Percentiles rank a stretch among this genome's conserved stretches.
Evolutionary conservation across 2,329 filamentous ascomycete species (phyloP).

Genomic region (Fusarium avenaceum): DNA sequence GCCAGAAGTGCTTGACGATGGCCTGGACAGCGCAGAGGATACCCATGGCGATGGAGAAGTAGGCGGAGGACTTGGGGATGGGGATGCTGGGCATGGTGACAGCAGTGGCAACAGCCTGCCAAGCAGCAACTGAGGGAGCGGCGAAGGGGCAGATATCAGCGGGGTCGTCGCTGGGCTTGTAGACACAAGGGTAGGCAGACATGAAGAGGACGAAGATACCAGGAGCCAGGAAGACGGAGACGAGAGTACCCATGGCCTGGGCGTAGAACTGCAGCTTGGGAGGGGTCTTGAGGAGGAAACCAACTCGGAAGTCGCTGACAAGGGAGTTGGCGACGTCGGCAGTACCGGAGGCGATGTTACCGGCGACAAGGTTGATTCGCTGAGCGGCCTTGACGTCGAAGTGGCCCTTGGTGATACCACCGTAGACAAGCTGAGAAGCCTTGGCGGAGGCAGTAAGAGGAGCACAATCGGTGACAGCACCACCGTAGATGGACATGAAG

Average conservation of each 20-base stretch:
- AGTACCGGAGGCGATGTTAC: constrained; percentile 68
- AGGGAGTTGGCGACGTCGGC: constrained; percentile 67
- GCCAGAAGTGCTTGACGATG: constrained; percentile 66
- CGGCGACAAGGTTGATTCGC: constrained; percentile 74
- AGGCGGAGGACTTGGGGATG: constrained; percentile 66
- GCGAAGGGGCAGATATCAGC: constrained; percentile 66
- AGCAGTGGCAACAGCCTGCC: constrained; percentile 74
- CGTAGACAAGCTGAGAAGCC: constrained; percentile 76
- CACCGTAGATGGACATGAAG: constrained; percentile 63
- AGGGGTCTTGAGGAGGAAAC: constrained; percentile 75
- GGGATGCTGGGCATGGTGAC: constrained; percentile 69
- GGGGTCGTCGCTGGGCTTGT: constrained; percentile 59
- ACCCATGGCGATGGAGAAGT: constrained; percentile 69
- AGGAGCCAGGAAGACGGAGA: constrained; percentile 76
- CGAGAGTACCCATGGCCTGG: constrained; percentile 71
- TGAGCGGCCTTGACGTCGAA: constrained; percentile 67
- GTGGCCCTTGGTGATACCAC: constrained; percentile 71
- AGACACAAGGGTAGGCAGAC: constrained; percentile 77
- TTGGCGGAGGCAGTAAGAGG: constrained; percentile 77
- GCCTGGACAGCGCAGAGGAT: constrained; percentile 65
- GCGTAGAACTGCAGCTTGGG: constrained; percentile 76
- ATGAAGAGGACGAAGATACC: constrained; percentile 77
- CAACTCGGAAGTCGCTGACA: constrained; percentile 75
- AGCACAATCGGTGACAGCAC: constrained; percentile 69
- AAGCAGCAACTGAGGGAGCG: constrained; percentile 74